These are phyloP conservation scores for Phytophthora chlamydospora DNA, from an alignment of 352 stramenopile genomes.

Conservation along the genomic window DNA sequence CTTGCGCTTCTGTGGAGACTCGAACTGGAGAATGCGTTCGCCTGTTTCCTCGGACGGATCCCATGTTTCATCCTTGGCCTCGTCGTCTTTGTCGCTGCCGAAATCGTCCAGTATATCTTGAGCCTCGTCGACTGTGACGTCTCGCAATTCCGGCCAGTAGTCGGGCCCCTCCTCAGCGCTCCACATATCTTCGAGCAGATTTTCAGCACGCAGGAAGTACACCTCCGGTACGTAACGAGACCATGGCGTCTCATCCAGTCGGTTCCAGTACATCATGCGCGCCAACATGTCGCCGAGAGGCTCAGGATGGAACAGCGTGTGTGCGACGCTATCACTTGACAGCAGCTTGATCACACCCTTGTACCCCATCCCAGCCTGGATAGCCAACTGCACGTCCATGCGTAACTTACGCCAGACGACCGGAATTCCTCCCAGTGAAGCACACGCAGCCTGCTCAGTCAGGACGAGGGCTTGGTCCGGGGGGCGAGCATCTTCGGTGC, in stretches of 20 bases:
- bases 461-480: not conserved
- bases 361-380: not conserved
- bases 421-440: not conserved
- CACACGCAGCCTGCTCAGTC: not conserved
- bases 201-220: not conserved
- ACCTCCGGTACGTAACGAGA: not conserved
- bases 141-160: not conserved
- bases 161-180: not conserved
- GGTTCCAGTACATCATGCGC: conserved; percentile 7
- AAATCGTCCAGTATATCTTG: not conserved
- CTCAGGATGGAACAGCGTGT: not conserved
- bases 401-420: not conserved
- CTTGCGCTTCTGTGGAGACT: not conserved
- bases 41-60: not conserved
- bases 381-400: not conserved
- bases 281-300: not conserved
- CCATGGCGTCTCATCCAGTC: not conserved
- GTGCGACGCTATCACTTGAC: not conserved
- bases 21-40: not conserved
- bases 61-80: not conserved
- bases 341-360: not conserved
- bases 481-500: not conserved
- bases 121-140: not conserved
- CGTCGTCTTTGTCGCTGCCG: not conserved
- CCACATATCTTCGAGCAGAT: not conserved